Percentiles rank a stretch among this genome's conserved stretches.
Evolutionary conservation across 192 early-diverging fungal genomes (phyloP).

Genomic region (Cladochytrium replicatum): DNA sequence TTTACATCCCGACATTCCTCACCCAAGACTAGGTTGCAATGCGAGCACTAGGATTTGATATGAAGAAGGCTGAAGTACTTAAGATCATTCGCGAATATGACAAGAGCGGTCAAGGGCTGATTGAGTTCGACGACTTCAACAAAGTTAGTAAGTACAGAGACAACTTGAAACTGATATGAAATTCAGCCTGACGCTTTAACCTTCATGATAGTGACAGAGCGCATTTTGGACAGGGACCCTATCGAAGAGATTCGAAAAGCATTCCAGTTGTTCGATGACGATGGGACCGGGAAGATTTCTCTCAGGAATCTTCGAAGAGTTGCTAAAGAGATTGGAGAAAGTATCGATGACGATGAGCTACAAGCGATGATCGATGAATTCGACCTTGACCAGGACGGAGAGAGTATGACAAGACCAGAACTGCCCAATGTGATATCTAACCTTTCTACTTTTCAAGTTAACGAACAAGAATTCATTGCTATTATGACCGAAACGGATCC

Average conservation of each 20-base stretch:
- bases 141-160: slow-evolving; percentile 58
- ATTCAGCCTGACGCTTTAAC: not conserved
- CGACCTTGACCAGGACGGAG: slow-evolving; percentile 74
- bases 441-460: slow-evolving; percentile 39
- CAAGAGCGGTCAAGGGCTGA: slow-evolving; percentile 37
- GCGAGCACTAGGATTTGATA: slow-evolving; percentile 74
- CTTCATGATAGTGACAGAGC: slow-evolving; percentile 40
- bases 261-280: slow-evolving; percentile 71
- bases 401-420: slow-evolving; percentile 46
- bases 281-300: slow-evolving; percentile 52
- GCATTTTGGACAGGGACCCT: slow-evolving; percentile 60
- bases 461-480: slow-evolving; percentile 70
- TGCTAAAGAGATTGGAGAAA: slow-evolving; percentile 74
- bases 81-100: slow-evolving; percentile 57
- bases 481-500: slow-evolving; percentile 83
- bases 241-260: slow-evolving; percentile 76
- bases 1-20: slow-evolving; percentile 1
- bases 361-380: slow-evolving; percentile 87
- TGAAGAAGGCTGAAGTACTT: slow-evolving; percentile 71
- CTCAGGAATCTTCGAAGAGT: slow-evolving; percentile 56
- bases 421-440: no score
- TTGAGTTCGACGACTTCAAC: slow-evolving; percentile 58
- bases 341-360: slow-evolving; percentile 68
- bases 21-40: slow-evolving; percentile 49
- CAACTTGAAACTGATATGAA: slow-evolving; percentile 1